Evolutionary conservation across 148 eudicot species (phyloP).

Genomic region (Dysphania ambrosioides): DNA sequence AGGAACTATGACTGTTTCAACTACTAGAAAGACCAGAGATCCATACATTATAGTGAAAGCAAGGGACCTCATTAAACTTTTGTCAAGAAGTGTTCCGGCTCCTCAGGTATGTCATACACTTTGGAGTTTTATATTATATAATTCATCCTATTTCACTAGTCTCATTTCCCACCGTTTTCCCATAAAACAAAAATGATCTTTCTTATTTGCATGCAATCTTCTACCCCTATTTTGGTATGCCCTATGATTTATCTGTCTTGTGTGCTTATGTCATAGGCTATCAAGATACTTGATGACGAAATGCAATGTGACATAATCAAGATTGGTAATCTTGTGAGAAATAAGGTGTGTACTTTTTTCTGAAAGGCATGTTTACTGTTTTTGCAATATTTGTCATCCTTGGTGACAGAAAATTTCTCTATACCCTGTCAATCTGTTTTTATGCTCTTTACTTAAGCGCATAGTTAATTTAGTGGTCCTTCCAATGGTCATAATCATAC

Average conservation of each 20-base stretch:
- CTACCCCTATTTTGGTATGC: not conserved
- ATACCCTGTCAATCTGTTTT: not conserved
- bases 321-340: constrained; percentile 77
- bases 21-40: constrained; percentile 83
- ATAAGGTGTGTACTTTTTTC: constrained; percentile 51
- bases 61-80: constrained; percentile 83
- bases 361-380: not conserved
- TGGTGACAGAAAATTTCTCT: not conserved
- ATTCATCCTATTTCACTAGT: not conserved
- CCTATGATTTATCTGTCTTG: not conserved
- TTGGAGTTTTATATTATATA: too few species aligned
- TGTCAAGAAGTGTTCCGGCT: constrained; percentile 94
- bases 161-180: not conserved
- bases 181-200: not conserved
- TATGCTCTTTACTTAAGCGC: not conserved
- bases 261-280: constrained; percentile 45
- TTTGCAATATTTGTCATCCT: not conserved
- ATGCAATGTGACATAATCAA: constrained; percentile 93
- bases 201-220: not conserved
- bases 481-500: not conserved
- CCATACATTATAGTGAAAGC: constrained; percentile 85
- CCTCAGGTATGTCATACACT: constrained; percentile 56
- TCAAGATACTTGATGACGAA: constrained; percentile 85
- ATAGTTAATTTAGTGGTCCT: not conserved
- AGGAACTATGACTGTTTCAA: constrained; percentile 88